A percentile compares a stretch with the other conserved stretches of the same genome.
Evolutionary conservation across 108 stramenopile genomes (phyloP).

Genomic region (Bacterosira constricta): DNA sequence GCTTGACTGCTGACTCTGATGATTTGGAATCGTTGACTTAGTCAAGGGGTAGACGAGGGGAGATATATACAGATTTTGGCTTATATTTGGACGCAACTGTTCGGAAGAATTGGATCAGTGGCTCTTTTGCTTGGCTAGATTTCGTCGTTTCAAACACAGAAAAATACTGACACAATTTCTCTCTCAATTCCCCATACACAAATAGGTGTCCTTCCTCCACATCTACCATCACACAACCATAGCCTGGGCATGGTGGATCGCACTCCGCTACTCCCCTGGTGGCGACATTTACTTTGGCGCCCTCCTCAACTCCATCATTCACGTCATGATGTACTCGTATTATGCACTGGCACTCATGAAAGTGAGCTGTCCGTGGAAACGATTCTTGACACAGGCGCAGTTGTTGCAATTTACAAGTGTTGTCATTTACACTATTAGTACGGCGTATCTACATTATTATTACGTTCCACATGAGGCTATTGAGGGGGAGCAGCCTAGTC

Average conservation of each 20-base stretch:
- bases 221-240: constrained; percentile 98
- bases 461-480: constrained; percentile 40
- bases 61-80: too few relatives aligned
- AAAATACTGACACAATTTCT: background rate
- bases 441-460: constrained; percentile 42
- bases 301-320: constrained; percentile 95
- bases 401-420: constrained; percentile 97
- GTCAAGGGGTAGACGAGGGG: too few relatives aligned
- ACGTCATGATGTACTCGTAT: constrained; percentile 99
- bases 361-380: constrained; percentile 91
- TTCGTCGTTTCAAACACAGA: too few relatives aligned
- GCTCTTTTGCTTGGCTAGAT: too few relatives aligned
- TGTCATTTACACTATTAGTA: constrained; percentile 67
- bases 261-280: constrained; percentile 76
- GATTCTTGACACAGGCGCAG: constrained; percentile 91
- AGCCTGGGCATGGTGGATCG: constrained; percentile 94
- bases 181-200: background rate
- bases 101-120: too few relatives aligned
- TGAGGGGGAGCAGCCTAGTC: constrained; percentile 32
- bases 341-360: constrained; percentile 86
- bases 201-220: constrained; percentile 97
- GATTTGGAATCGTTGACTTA: too few relatives aligned
- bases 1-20: too few relatives aligned
- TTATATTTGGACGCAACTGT: too few relatives aligned
- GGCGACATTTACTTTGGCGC: constrained; percentile 98